These are phyloP conservation scores for Fibroporia radiculosa DNA, from an alignment of 768 basidiomycete species.

Conservation along the genomic window DNA sequence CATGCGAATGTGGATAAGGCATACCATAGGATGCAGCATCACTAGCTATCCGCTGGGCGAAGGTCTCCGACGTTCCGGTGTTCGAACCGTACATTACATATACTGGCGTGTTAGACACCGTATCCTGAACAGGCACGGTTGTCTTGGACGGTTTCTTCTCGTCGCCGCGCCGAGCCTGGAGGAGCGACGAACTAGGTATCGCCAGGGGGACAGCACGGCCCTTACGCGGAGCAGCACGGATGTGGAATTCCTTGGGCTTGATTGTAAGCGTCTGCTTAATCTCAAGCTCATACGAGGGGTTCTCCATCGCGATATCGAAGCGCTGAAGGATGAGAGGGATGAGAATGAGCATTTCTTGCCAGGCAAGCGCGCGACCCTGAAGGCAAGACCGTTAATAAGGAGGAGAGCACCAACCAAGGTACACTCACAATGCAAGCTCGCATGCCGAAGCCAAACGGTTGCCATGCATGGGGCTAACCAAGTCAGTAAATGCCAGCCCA, in stretches of 20 bases:
- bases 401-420: background rate
- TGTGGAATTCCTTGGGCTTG: slow-evolving; percentile 35
- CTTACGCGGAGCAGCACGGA: slow-evolving; percentile 31
- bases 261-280: slow-evolving; percentile 39
- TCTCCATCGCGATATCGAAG: slow-evolving; percentile 36
- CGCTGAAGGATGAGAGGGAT: slow-evolving; percentile 36
- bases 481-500: background rate
- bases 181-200: slow-evolving; percentile 7
- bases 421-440: slow-evolving; percentile 17
- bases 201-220: slow-evolving; percentile 14
- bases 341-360: slow-evolving; percentile 38
- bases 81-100: slow-evolving; percentile 39
- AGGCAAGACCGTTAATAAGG: background rate
- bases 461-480: slow-evolving; percentile 33
- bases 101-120: slow-evolving; percentile 19
- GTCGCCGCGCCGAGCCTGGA: background rate
- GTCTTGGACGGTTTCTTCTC: background rate
- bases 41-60: slow-evolving; percentile 36
- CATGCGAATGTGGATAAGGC: background rate
- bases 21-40: slow-evolving; percentile 30
- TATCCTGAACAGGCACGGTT: background rate
- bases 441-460: slow-evolving; percentile 27
- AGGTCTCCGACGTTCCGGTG: slow-evolving; percentile 39
- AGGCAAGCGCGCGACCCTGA: slow-evolving; percentile 36
- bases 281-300: slow-evolving; percentile 35